Evolutionary conservation across 306 rosid genomes (phyloP).

Genomic region (Glycine tomentella): DNA sequence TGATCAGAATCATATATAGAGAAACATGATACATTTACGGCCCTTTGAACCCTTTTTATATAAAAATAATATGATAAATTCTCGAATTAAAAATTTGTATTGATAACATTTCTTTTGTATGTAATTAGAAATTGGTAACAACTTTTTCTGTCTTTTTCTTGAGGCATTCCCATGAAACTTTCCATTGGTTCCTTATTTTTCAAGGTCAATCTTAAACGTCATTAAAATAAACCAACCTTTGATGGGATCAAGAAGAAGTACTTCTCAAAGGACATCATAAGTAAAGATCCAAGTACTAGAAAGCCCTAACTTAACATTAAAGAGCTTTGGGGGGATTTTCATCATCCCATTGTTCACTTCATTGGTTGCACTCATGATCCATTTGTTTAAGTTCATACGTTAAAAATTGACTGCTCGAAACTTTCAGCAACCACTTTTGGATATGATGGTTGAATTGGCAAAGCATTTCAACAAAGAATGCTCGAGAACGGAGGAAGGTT

Average conservation of each 20-base stretch:
- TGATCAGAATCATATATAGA: too few relatives aligned
- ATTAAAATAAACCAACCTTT: too few relatives aligned
- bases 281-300: slow-evolving; percentile 25
- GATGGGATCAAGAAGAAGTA: too few relatives aligned
- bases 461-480: not conserved
- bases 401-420: not conserved
- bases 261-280: not conserved
- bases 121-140: not conserved
- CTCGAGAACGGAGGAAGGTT: not conserved
- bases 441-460: not conserved
- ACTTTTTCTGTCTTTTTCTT: not conserved
- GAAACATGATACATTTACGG: too few relatives aligned
- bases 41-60: too few relatives aligned
- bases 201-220: too few relatives aligned
- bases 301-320: slow-evolving; percentile 42
- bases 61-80: too few relatives aligned
- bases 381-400: not conserved
- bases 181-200: slow-evolving; percentile 50
- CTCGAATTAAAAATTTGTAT: too few relatives aligned
- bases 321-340: slow-evolving; percentile 61
- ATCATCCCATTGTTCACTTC: slow-evolving; percentile 45
- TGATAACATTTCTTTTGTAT: not conserved
- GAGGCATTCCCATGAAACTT: slow-evolving; percentile 62
- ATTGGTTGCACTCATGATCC: not conserved
- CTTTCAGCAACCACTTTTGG: not conserved